These are phyloP conservation scores for Schwanniomyces pseudopolymorphus DNA, from an alignment of 805 yeast species.

Conservation along the genomic window DNA sequence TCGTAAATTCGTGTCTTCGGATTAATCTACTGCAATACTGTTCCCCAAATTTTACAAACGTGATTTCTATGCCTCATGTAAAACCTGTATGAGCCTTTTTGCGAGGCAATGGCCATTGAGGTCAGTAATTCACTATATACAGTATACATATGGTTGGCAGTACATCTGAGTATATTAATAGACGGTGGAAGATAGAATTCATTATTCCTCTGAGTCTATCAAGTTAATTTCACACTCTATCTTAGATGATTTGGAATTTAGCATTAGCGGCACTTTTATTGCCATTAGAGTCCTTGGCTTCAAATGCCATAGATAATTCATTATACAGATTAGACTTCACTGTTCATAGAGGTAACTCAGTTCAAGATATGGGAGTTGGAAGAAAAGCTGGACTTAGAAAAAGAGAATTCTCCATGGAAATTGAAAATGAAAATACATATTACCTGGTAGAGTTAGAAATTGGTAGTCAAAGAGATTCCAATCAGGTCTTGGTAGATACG, in stretches of 20 bases:
- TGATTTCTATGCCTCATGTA: too few relatives aligned
- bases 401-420: conserved; percentile 6
- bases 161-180: background rate
- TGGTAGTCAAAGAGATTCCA: conserved; percentile 18
- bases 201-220: too few relatives aligned
- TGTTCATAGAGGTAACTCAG: conserved; percentile 16
- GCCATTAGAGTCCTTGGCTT: background rate
- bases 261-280: background rate
- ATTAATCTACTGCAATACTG: too few relatives aligned
- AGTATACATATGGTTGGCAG: background rate
- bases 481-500: conserved; percentile 30
- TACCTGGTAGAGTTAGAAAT: conserved; percentile 16
- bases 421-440: conserved; percentile 11
- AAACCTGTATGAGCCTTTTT: background rate
- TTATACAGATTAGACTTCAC: conserved; percentile 15
- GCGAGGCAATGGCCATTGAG: background rate
- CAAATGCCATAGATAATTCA: background rate
- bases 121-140: background rate
- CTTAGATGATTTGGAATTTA: background rate
- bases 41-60: too few relatives aligned
- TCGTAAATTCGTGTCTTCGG: too few relatives aligned
- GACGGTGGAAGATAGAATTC: background rate
- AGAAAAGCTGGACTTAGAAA: conserved; percentile 5
- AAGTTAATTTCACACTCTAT: too few relatives aligned
- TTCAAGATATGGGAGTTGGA: conserved; percentile 5